Percentiles rank a stretch among this genome's conserved stretches.
Conservation (phyloP, 129 eudicot genomes). For the Flaveria linearis region DNA sequence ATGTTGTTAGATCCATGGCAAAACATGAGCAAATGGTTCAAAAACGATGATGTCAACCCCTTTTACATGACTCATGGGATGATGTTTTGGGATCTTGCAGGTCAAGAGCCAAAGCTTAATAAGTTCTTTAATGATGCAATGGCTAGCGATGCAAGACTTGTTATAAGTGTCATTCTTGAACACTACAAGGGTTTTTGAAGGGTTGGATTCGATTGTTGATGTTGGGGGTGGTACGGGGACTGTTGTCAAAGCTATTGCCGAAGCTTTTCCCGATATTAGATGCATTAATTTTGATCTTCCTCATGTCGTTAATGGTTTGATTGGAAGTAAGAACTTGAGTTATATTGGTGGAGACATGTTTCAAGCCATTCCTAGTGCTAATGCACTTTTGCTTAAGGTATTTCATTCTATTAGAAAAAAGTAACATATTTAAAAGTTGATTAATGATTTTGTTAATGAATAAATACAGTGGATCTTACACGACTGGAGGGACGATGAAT, state of each 20-base stretch:
- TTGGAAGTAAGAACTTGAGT: constrained; percentile 10
- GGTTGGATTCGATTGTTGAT: constrained; percentile 31
- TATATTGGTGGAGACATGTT: constrained; percentile 35
- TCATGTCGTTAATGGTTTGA: constrained; percentile 28
- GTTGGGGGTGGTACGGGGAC: constrained; percentile 47
- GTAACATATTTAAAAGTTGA: too few species aligned
- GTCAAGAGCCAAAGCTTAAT: constrained; percentile 31
- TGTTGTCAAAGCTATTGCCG: constrained; percentile 15
- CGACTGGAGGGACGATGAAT: constrained; percentile 27
- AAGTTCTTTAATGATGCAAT: constrained; percentile 41
- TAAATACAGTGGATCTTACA: constrained; percentile 27
- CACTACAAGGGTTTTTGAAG: constrained; percentile 20
- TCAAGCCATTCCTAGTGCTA: constrained; percentile 27
- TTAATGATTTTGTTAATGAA: too few species aligned
- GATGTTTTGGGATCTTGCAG: constrained; percentile 25
- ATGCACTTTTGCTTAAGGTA: constrained; percentile 26
- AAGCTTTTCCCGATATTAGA: constrained; percentile 1
- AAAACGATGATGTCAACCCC: constrained; percentile 14
- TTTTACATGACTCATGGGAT: constrained; percentile 30
- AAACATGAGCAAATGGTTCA: constrained; percentile 30
- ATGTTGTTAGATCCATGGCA: constrained; percentile 28
- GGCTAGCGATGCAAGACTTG: constrained; percentile 41
- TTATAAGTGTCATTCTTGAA: constrained; percentile 18
- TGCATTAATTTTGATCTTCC: constrained; percentile 37
- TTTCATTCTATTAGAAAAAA: not conserved